A percentile compares a stretch with the other conserved stretches of the same genome.
Evolutionary conservation across 2,329 filamentous ascomycete genomes (phyloP).

Genomic region (Rutstroemia sp.): DNA sequence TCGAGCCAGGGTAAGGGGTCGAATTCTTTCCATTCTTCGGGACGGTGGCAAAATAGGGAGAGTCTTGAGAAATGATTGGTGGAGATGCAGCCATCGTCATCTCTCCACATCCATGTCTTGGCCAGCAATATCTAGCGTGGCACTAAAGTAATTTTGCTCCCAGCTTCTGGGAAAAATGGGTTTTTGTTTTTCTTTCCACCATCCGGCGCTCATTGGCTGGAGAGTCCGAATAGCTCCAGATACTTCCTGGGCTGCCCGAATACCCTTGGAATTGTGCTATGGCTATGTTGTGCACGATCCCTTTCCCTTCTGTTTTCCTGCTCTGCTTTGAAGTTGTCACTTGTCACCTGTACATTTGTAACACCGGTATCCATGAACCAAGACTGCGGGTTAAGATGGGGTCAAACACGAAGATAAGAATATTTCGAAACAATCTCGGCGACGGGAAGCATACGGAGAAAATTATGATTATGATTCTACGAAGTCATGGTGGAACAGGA

Average conservation of each 20-base stretch:
- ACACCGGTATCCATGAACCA: neutral
- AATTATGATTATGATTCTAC: too few species aligned
- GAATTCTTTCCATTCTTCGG: too few species aligned
- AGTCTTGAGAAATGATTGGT: neutral
- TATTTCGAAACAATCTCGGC: neutral
- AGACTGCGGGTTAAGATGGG: neutral
- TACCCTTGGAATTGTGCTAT: too few species aligned
- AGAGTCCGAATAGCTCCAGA: neutral
- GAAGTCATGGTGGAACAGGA: neutral
- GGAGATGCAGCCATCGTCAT: neutral
- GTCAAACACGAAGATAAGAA: neutral
- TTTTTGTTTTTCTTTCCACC: neutral
- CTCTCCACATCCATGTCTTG: too few species aligned
- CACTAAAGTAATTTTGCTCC: neutral
- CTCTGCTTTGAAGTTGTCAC: neutral
- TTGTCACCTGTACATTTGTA: neutral
- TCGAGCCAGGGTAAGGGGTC: too few species aligned
- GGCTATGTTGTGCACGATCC: too few species aligned
- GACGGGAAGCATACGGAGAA: neutral
- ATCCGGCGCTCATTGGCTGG: neutral
- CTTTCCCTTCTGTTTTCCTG: too few species aligned
- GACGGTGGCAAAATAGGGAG: neutral
- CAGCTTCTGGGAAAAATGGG: neutral
- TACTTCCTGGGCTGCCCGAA: too few species aligned
- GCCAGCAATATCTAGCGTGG: neutral